Evolutionary conservation across 164 flowering plant species (phyloP).

Genomic region (Vitis vinifera): ASM3070453v1 NC_081814.1:1973001-1973500

Average conservation of each 20-base stretch:
- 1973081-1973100: no score
- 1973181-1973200: slow-evolving; percentile 24
- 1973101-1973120: no score
- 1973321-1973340: slow-evolving; percentile 10
- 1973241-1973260: slow-evolving; percentile 89
- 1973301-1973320: slow-evolving; percentile 89
- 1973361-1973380: neutral
- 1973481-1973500: neutral
- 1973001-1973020: no score
- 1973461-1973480: neutral
- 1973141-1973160: neutral
- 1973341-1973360: neutral
- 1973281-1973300: slow-evolving; percentile 92
- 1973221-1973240: slow-evolving; percentile 94
- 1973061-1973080: neutral
- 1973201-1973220: slow-evolving; percentile 73
- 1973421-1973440: neutral
- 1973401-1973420: neutral
- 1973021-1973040: no score
- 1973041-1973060: neutral
- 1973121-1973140: neutral
- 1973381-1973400: neutral
- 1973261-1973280: slow-evolving; percentile 83
- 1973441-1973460: slow-evolving; percentile 1
- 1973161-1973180: neutral